Evolutionary conservation across 345 rosid species (phyloP).

Genomic region (Citrus unshiu): DNA sequence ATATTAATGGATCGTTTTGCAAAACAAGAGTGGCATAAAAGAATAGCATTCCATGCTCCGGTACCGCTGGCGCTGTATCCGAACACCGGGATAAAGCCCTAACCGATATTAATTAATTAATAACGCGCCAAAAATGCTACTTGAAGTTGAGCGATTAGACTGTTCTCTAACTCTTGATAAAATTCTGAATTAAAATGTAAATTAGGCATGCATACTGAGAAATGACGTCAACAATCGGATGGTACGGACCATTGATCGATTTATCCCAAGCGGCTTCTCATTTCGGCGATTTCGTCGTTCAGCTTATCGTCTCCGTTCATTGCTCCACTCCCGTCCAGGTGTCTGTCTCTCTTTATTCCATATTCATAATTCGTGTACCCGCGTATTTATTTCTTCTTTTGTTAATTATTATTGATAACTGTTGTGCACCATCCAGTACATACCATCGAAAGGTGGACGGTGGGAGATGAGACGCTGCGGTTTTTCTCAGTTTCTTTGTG

Average conservation of each 20-base stretch:
- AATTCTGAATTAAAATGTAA: too few species aligned
- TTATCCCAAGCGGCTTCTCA: constrained; percentile 28
- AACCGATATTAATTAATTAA: background rate
- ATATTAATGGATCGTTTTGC: too few species aligned
- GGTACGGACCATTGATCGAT: constrained; percentile 57
- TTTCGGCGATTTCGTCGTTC: too few species aligned
- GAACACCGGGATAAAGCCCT: background rate
- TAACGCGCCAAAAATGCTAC: background rate
- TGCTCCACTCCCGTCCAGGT: constrained; percentile 44
- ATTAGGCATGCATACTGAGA: too few species aligned
- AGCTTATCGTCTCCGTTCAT: constrained; percentile 26
- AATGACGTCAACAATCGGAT: constrained; percentile 37
- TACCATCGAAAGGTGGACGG: constrained; percentile 44
- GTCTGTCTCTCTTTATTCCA: background rate
- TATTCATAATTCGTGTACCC: too few species aligned
- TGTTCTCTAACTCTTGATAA: too few species aligned
- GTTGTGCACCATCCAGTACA: constrained; percentile 24
- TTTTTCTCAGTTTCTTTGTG: constrained; percentile 32
- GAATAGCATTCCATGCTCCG: background rate
- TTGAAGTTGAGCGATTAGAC: too few species aligned
- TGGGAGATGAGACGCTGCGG: constrained; percentile 51
- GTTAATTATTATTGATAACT: too few species aligned
- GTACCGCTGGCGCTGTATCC: background rate
- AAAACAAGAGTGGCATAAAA: too few species aligned
- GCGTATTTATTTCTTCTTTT: background rate